phyloP scores from a whole-genome alignment of 2,329 filamentous ascomycete genomes.

The Colletotrichum tropicicola region DNA sequence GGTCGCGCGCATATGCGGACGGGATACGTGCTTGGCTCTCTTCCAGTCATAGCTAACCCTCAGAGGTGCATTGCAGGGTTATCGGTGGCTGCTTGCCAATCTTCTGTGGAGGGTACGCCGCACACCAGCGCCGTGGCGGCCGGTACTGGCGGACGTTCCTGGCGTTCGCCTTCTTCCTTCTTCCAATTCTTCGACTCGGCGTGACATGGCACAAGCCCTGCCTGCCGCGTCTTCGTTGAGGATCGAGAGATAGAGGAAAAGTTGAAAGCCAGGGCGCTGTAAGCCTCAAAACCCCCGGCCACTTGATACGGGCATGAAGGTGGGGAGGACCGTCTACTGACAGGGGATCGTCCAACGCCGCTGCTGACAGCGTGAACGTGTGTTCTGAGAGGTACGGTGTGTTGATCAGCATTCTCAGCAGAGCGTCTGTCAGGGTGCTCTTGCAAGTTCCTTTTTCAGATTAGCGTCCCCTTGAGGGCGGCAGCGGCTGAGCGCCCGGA shows the following conservation, averaged over 20 bases:
- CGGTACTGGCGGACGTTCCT: constrained; percentile 4
- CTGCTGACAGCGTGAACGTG: not conserved
- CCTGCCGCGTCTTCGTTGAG: not conserved
- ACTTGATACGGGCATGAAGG: too few species aligned
- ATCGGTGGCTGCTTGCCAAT: not conserved
- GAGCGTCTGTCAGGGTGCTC: not conserved
- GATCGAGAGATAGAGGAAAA: not conserved
- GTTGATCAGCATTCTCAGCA: not conserved
- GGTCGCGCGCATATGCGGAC: constrained; percentile 4
- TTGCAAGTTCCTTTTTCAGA: not conserved
- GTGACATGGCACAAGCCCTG: constrained; percentile 15
- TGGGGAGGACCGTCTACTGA: not conserved
- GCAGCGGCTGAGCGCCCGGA: constrained; percentile 15
- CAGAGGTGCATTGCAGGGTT: not conserved
- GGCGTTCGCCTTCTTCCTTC: not conserved
- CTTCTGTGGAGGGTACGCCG: not conserved
- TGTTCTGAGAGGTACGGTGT: too few species aligned
- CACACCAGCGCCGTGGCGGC: not conserved
- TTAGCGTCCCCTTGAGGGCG: constrained; percentile 1
- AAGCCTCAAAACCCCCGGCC: too few species aligned
- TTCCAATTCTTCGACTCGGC: not conserved
- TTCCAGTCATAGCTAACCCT: not conserved
- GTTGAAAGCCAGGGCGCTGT: not conserved
- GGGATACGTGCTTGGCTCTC: not conserved
- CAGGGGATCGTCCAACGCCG: not conserved